These are phyloP conservation scores for Ganoderma resinaceum DNA, from an alignment of 1,284 basidiomycete genomes.

Conservation along the genomic window DNA sequence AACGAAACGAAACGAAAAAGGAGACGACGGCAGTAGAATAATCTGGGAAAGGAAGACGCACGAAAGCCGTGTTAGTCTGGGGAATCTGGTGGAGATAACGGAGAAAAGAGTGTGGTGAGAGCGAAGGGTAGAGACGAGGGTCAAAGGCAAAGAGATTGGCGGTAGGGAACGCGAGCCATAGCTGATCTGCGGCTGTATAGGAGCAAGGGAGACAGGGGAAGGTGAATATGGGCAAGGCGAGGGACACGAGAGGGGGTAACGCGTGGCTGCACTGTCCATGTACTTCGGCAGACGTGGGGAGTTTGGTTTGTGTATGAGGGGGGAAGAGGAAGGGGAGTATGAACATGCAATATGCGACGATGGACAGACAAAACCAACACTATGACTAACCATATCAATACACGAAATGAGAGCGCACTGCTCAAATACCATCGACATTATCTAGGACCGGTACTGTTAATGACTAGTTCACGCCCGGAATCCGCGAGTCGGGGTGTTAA, in stretches of 20 bases:
- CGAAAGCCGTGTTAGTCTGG: conserved; percentile 16
- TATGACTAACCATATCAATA: conserved; percentile 34
- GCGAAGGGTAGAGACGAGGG: conserved; percentile 10
- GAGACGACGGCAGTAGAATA: neutral
- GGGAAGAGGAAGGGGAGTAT: conserved; percentile 10
- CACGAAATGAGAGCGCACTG: conserved; percentile 29
- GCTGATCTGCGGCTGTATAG: conserved; percentile 9
- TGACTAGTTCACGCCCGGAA: conserved; percentile 33
- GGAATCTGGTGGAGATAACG: conserved; percentile 9
- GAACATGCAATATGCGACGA: conserved; percentile 29
- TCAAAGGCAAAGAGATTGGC: conserved; percentile 12
- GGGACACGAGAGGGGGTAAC: conserved; percentile 10
- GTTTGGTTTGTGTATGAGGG: conserved; percentile 3
- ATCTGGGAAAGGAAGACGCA: conserved; percentile 3
- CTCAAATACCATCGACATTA: conserved; percentile 35
- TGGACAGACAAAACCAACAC: conserved; percentile 33
- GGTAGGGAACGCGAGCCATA: conserved; percentile 23
- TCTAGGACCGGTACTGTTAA: conserved; percentile 36
- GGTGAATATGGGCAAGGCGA: neutral
- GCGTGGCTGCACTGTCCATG: conserved; percentile 28
- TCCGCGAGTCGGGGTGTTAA: conserved; percentile 40
- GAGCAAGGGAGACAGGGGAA: conserved; percentile 6
- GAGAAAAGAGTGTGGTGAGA: conserved; percentile 6
- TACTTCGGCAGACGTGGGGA: conserved; percentile 21
- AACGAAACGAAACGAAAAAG: conserved; percentile 15